A percentile compares a stretch with the other conserved stretches of the same genome.
Conservation (phyloP, 352 stramenopile species). For the Pythium rhizo-oryzae region DNA sequence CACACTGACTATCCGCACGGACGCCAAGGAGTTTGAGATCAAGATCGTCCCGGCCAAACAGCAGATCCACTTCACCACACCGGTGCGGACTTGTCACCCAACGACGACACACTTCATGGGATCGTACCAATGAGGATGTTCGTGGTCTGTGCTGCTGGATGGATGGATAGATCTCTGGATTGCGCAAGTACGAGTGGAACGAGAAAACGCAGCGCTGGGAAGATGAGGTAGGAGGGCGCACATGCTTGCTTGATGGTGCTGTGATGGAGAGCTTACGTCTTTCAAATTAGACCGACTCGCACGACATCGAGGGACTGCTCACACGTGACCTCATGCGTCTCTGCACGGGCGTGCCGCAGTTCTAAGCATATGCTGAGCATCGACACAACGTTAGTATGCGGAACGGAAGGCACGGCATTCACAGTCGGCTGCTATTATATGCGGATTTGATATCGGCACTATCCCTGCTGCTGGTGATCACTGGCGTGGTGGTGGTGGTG, state of each 20-base stretch:
- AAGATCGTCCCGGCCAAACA: slow-evolving; percentile 60
- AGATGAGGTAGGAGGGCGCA: slow-evolving; percentile 76
- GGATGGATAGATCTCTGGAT: slow-evolving; percentile 57
- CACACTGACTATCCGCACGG: slow-evolving; percentile 51
- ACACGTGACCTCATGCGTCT: slow-evolving; percentile 83
- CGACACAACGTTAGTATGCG: neutral
- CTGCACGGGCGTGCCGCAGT: slow-evolving; percentile 68
- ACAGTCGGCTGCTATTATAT: slow-evolving; percentile 15
- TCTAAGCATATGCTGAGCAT: slow-evolving; percentile 41
- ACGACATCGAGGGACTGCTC: slow-evolving; percentile 80
- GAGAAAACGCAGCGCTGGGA: slow-evolving; percentile 69
- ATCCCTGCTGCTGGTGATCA: slow-evolving; percentile 18
- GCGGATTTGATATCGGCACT: slow-evolving; percentile 14
- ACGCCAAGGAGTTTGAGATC: slow-evolving; percentile 65
- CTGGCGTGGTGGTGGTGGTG: slow-evolving; percentile 20
- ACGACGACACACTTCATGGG: neutral
- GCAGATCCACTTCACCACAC: slow-evolving; percentile 70
- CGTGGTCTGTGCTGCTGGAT: neutral
- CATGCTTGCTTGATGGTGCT: no score
- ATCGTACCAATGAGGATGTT: neutral
- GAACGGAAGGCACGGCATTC: slow-evolving; percentile 2
- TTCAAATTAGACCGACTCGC: slow-evolving; percentile 75
- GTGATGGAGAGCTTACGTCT: neutral
- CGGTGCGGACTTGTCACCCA: slow-evolving; percentile 20
- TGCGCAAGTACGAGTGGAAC: slow-evolving; percentile 80